Base-by-base conservation (phyloP, 176 grass and related monocot genomes). In the Zizania latifolia region DNA sequence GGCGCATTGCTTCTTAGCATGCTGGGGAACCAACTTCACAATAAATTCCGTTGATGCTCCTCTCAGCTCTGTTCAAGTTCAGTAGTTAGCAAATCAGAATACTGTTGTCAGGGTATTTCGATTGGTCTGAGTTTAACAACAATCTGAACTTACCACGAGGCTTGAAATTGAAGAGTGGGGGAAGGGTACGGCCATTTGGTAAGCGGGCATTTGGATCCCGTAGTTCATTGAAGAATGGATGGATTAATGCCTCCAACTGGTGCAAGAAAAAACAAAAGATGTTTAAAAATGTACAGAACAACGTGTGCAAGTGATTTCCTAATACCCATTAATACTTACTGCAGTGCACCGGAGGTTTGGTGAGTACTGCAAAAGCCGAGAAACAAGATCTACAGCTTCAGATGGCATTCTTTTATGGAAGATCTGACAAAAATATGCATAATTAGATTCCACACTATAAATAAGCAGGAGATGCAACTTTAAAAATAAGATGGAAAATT, bases 381-480 rank as follows among this genome's bases (percentile, higher is more conserved):
- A 96, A 60, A 96, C 93, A 65, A 96, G 87, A 92, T 96, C 89
- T 61, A 96, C 89, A 28, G 93, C 89, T 82, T 96, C 89, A 85
- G 93, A 90, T n/a, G 89, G 93, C 93, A 87, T 96, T 77, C 89
- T 82, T 79, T 96, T 96, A 71, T 89, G 70, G 32, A 96, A 96
- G 57, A 96, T 96, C 93, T 92, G 65, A 68, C 68, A 22, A 75
- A 64, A 74, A 8, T 22, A 68, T 31, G 50, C 58, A 71, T 26
- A 17, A 55, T 78, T 26, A 96, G 64, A 85, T 21, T 65, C 40
- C 29, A 48, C 2, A 22, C 3, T 69, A 57, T 29, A 75, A 41
- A 35, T 74, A n/a, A n/a, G n/a, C 55, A 28, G 22, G n/a, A 37
- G 16, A 62, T 0, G 13, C n/a, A 65, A 67, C 10, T 31, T 56